Percentiles rank a stretch among this genome's conserved stretches.
Evolutionary conservation across 306 rosid species (phyloP).

Genomic region (Morella rubra): DNA sequence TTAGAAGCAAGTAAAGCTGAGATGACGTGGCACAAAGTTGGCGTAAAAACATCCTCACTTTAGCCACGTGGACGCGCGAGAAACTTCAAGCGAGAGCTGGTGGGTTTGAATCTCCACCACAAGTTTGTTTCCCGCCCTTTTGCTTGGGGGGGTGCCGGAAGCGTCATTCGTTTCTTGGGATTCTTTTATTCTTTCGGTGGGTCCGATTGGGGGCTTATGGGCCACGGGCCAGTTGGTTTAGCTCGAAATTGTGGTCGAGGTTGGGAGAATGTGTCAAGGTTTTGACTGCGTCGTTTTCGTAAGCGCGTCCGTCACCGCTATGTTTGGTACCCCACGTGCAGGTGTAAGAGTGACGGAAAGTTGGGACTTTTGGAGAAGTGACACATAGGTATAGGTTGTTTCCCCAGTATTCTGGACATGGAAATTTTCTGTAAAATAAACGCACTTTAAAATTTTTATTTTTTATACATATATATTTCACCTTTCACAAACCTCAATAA

Average conservation of each 20-base stretch:
- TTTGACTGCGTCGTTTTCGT: background rate
- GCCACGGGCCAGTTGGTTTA: background rate
- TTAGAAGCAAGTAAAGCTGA: background rate
- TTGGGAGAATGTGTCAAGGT: background rate
- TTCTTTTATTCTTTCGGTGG: background rate
- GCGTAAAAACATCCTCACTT: background rate
- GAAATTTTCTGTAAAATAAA: too few species aligned
- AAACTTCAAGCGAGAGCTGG: background rate
- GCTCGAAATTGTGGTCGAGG: background rate
- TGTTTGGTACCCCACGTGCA: background rate
- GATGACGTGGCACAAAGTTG: background rate
- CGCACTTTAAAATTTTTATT: too few species aligned
- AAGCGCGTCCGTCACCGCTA: background rate
- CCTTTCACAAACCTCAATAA: too few species aligned
- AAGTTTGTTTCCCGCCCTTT: constrained; percentile 13
- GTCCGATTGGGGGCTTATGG: background rate
- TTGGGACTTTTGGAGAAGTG: too few species aligned
- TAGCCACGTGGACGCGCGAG: constrained; percentile 1
- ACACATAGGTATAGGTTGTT: too few species aligned
- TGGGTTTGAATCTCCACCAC: constrained; percentile 7
- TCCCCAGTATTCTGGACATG: too few species aligned
- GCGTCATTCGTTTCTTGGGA: background rate
- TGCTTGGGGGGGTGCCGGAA: background rate
- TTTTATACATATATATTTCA: too few species aligned
- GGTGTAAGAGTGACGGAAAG: background rate